phyloP scores from a whole-genome alignment of 106 monocot species.

The Dendrobium catenatum region DNA sequence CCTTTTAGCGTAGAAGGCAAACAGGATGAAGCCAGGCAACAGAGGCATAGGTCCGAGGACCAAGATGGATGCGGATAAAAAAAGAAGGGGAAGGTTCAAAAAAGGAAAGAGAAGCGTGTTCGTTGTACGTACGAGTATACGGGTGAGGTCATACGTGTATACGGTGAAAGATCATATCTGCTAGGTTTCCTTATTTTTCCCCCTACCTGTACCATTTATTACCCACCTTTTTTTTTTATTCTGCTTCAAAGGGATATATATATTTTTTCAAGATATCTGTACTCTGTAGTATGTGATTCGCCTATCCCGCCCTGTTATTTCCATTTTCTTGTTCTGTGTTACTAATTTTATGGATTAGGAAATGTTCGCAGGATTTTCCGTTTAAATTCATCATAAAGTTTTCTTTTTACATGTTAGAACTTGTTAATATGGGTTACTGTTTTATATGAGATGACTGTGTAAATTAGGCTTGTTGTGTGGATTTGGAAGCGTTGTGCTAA shows the following conservation, averaged over 20 bases:
- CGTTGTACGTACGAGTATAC: not conserved
- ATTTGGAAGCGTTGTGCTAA: not conserved
- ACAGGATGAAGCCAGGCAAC: slow-evolving; percentile 8
- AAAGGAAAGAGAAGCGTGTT: not conserved
- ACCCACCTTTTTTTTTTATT: not conserved
- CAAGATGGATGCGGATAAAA: not conserved
- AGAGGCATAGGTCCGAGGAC: not conserved
- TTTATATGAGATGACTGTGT: not conserved
- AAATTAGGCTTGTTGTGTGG: not conserved
- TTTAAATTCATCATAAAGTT: not conserved
- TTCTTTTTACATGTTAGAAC: not conserved
- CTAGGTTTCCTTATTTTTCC: not conserved
- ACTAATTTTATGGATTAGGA: not conserved
- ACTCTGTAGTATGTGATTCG: not conserved
- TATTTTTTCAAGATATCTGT: not conserved
- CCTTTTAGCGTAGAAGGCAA: slow-evolving; percentile 1
- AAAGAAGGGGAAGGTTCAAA: not conserved
- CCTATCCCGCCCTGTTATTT: not conserved
- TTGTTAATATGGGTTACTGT: not conserved
- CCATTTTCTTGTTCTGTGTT: not conserved
- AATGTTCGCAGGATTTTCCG: not conserved
- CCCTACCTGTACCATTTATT: not conserved
- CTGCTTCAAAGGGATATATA: not conserved
- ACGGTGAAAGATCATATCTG: slow-evolving; percentile 4
- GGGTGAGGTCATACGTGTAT: slow-evolving; percentile 1